phyloP scores from a whole-genome alignment of 1,284 basidiomycete genomes.

The Schizophyllum amplum region DNA sequence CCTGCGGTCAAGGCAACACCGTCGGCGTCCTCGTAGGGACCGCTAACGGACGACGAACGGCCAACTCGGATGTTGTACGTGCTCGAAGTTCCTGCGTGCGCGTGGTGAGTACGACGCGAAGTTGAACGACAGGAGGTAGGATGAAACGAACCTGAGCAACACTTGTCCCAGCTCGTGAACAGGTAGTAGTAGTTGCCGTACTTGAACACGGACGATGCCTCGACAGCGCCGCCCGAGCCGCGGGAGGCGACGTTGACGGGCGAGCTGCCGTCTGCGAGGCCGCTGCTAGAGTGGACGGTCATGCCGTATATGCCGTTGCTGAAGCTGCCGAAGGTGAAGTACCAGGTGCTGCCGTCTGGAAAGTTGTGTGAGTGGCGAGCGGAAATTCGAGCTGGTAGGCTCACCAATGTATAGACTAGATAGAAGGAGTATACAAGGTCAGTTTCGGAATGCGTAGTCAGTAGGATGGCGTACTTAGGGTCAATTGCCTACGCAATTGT shows the following conservation, averaged over 20 bases:
- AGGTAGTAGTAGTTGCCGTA: conserved; percentile 43
- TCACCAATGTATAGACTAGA: conserved; percentile 27
- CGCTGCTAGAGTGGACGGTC: conserved; percentile 29
- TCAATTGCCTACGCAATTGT: conserved; percentile 37
- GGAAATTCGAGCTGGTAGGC: conserved; percentile 1
- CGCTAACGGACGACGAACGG: conserved; percentile 33
- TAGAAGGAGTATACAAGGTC: conserved; percentile 1
- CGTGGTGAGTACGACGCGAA: neutral
- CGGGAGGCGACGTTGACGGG: conserved; percentile 39
- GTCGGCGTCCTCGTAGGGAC: conserved; percentile 39
- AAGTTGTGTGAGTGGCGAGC: conserved; percentile 1
- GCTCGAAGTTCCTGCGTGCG: conserved; percentile 30
- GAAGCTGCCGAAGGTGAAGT: conserved; percentile 40
- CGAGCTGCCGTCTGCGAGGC: conserved; percentile 28
- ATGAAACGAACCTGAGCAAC: conserved; percentile 25
- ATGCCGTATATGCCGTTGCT: conserved; percentile 41
- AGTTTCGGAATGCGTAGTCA: neutral
- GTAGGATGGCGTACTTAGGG: conserved; percentile 33
- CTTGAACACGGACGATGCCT: conserved; percentile 40
- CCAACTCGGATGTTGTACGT: conserved; percentile 56
- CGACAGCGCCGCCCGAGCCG: conserved; percentile 34
- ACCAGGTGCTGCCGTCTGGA: conserved; percentile 31
- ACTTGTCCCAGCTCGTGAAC: conserved; percentile 49
- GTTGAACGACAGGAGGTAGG: neutral
- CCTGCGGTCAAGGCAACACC: conserved; percentile 39